Evolutionary conservation across 2,329 filamentous ascomycete genomes (phyloP).

Genomic region (Aureobasidium uvarum): DNA sequence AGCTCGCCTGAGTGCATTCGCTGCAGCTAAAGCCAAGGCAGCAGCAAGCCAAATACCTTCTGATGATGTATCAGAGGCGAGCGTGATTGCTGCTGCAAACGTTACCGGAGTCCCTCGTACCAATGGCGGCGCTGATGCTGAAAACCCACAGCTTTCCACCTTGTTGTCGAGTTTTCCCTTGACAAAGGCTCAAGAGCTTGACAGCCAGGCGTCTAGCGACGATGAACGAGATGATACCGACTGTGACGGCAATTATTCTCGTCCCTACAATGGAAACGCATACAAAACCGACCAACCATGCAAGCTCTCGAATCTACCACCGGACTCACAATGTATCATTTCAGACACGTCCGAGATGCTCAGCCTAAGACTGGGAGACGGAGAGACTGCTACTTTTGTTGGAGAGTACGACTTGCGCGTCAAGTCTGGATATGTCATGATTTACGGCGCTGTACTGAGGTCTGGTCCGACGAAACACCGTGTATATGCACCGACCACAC

Average conservation of each 20-base stretch:
- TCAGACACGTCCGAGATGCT: constrained; percentile 28
- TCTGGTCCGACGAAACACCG: constrained; percentile 51
- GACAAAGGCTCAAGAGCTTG: constrained; percentile 30
- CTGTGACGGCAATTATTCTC: constrained; percentile 3
- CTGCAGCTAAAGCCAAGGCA: constrained; percentile 31
- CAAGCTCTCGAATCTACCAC: constrained; percentile 29
- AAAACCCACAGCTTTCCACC: constrained; percentile 14
- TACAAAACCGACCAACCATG: constrained; percentile 14
- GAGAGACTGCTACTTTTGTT: constrained; percentile 46
- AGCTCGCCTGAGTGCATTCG: constrained; percentile 39
- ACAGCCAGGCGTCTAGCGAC: constrained; percentile 24
- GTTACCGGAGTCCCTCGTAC: neutral
- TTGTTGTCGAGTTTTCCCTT: constrained; percentile 22
- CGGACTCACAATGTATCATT: constrained; percentile 26
- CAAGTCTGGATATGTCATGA: constrained; percentile 58
- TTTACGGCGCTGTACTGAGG: constrained; percentile 64
- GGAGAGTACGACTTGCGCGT: constrained; percentile 68
- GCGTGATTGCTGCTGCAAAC: neutral
- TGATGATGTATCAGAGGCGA: neutral
- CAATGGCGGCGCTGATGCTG: constrained; percentile 7
- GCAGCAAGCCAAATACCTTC: constrained; percentile 12
- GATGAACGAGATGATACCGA: constrained; percentile 6
- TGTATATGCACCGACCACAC: constrained; percentile 66
- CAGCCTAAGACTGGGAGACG: constrained; percentile 29
- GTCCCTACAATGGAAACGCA: neutral